A percentile compares a stretch with the other conserved stretches of the same genome.
phyloP scores from a whole-genome alignment of 2,329 filamentous ascomycete species.

The Fusarium foetens region DNA sequence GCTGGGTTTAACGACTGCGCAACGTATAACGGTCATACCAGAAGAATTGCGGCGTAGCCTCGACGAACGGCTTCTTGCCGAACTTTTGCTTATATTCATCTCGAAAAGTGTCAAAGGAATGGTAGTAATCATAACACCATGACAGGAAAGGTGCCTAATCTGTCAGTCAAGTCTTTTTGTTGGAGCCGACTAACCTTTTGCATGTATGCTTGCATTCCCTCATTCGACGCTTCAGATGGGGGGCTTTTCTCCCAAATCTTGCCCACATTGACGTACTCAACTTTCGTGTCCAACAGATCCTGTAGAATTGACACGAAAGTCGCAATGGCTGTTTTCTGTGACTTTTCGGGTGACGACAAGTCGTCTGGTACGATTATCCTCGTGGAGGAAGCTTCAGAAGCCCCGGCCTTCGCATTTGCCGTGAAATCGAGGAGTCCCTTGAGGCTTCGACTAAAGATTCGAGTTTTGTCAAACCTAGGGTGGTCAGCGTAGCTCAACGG shows the following conservation, averaged over 20 bases:
- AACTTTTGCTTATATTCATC: conserved; percentile 40
- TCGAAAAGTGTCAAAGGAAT: conserved; percentile 46
- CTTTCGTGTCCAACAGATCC: conserved; percentile 4
- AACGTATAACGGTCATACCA: conserved; percentile 40
- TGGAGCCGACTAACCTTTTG: conserved; percentile 37
- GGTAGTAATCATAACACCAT: conserved; percentile 50
- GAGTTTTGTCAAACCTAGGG: conserved; percentile 33
- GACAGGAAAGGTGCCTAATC: conserved; percentile 45
- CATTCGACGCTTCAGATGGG: conserved; percentile 1
- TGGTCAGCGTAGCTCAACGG: background rate
- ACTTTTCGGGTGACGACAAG: conserved; percentile 17
- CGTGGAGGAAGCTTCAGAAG: background rate
- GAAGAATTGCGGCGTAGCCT: conserved; percentile 43
- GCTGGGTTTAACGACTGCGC: background rate
- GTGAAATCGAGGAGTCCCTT: conserved; percentile 39
- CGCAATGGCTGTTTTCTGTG: conserved; percentile 16
- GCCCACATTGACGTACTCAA: conserved; percentile 31
- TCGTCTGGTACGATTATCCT: conserved; percentile 45
- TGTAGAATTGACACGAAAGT: conserved; percentile 45
- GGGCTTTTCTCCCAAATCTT: conserved; percentile 31
- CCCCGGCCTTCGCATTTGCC: background rate
- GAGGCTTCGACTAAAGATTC: conserved; percentile 43
- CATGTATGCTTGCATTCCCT: conserved; percentile 44
- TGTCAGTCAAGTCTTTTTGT: conserved; percentile 7
- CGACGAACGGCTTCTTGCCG: conserved; percentile 42